phyloP scores from a whole-genome alignment of 1,284 basidiomycete species.

The Neolentinus lepideus region DNA sequence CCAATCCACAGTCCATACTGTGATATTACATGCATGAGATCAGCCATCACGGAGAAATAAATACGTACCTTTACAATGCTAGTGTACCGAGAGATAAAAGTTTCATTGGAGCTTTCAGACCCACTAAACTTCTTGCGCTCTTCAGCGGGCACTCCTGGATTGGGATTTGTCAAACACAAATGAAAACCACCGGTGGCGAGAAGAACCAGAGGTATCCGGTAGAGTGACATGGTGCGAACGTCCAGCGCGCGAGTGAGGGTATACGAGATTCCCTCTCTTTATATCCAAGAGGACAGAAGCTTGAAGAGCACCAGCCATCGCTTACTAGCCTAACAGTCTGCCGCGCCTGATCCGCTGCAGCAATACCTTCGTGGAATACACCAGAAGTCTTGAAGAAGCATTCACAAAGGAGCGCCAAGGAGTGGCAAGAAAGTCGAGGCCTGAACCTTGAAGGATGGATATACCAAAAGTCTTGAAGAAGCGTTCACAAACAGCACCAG shows the following conservation, averaged over 20 bases:
- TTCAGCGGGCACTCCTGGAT: neutral
- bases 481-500: too few species aligned
- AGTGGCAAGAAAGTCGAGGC: too few species aligned
- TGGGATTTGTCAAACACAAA: neutral
- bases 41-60: neutral
- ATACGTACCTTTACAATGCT: neutral
- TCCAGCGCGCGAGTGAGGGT: neutral
- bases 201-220: neutral
- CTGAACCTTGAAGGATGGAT: too few species aligned
- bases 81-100: neutral
- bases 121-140: neutral
- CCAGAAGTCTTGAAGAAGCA: too few species aligned
- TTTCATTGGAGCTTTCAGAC: neutral
- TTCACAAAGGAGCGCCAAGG: too few species aligned
- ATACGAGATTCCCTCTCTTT: neutral
- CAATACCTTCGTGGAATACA: too few species aligned
- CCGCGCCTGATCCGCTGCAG: too few species aligned
- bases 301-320: neutral
- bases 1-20: neutral
- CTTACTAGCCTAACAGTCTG: neutral
- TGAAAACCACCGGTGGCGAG: neutral
- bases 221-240: neutral
- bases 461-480: too few species aligned
- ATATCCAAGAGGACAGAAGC: neutral
- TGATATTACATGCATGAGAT: neutral